Base-by-base conservation (phyloP, 108 stramenopile genomes). In the Skeletonema costatum region DNA sequence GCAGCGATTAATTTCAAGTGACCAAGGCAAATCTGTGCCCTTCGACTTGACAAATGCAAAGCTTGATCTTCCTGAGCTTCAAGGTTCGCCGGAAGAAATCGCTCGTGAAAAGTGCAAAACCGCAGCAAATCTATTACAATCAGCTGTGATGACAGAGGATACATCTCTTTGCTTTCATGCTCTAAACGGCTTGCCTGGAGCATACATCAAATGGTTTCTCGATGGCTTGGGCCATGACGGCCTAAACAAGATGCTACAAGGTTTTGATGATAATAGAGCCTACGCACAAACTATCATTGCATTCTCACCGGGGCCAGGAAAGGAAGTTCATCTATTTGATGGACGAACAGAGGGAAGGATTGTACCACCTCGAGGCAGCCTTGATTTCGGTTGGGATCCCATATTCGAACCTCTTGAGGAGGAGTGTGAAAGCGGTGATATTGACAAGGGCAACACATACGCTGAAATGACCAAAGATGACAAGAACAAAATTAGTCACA, bases 171-270 rank as follows among this genome's bases (percentile, higher is more conserved):
- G 96, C 80, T 97, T 97, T 80, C 86, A 90, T 71, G 93, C 92
- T 14, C 83, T 98, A 44, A 79, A 85, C 16, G 95, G 88, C 6
- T 80, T 98, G 12, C 98, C 98, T 10, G 97, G 98, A 1, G 91
- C 95, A 1, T 98, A 98, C 76, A 97, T 98, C 74, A 98, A 97
- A 85, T 97, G 96, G 97, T 98, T 98, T 74, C 83, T 96, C 32
- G 90, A 97, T 10, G 89, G 81, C 64, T 70, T 83, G 48, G 97
- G 96, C 4, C 94, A 93, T 64, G 91, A 95, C 21, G 96, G 96
- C 8, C 79, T 98, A 29, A 90, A 90, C 74, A 83, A 88, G 19
- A 76, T 97, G 89, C 72, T 92, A n/a, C 51, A 71, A 41, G 96
- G 87, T 11, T 95, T 84, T 65, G 87, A 83, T n/a, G 68, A 71